Evolutionary conservation across 225 moss, liverwort and hornwort genomes (phyloP), one percentile per base, ranked within the genome.

Genomic region (Ulota crispa): DNA sequence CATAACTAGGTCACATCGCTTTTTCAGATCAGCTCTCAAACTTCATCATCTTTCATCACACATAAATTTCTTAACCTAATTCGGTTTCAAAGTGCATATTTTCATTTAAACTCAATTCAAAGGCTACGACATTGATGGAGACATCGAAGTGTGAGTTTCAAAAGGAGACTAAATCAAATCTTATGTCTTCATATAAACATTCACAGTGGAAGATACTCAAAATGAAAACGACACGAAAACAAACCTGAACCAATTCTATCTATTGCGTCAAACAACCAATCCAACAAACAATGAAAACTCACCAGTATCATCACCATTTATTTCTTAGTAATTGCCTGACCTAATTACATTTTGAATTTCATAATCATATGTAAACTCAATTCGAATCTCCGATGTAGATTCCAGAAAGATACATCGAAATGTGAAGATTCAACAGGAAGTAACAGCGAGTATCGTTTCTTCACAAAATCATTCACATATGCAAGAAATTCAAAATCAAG

Each of bases 41-140:
- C 55, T 64, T 37, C 20, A 55, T 64, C n/a, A 43, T 24, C 42
- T 55, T 65, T 61, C 37, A 77, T 39, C 37, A n/a, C 27, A 26
- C 21, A 41, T 27, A 65, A 14, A 45, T 62, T 62, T 31, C 6
- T 23, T 68, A 32, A 73, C 78, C 81, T 78, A 81, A 84, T 62
- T 36, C 5, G 27, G 55, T 60, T 55, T 56, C 28, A 3, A 62
- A 42, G n/a, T 19, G 28, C 18, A 67, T 12, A 54, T 11, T 50
- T 50, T 32, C 4, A 3, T 20, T 10, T 21, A 34, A 16, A 54
- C 60, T 70, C 64, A 66, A 60, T 72, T 83, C 52, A 53, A 77
- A 42, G 41, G 30, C 52, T n/a, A 24, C 30, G 28, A 31, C 76
- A 52, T 72, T 42, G 34, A 77, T 77, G 15, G 12, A 73, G 21